Evolutionary conservation across 2,329 filamentous ascomycete genomes (phyloP).

Genomic region (Aspergillus eucalypticola): DNA sequence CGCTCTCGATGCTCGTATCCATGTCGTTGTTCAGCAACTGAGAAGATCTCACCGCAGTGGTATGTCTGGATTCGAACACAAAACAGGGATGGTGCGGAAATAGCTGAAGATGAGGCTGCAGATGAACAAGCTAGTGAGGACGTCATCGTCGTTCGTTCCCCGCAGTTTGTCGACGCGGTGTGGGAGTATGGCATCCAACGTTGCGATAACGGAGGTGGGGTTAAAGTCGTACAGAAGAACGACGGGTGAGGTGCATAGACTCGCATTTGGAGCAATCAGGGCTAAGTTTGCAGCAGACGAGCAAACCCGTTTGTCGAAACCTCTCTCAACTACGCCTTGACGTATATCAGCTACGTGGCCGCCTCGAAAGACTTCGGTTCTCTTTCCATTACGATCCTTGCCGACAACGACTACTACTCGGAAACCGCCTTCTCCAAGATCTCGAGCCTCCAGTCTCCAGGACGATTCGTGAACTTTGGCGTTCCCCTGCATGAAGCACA

Average conservation of each 20-base stretch:
- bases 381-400: slow-evolving; percentile 78
- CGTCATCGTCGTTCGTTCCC: slow-evolving; percentile 83
- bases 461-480: slow-evolving; percentile 73
- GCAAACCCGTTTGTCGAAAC: slow-evolving; percentile 90
- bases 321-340: slow-evolving; percentile 81
- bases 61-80: slow-evolving; percentile 15
- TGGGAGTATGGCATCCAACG: slow-evolving; percentile 85
- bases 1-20: slow-evolving; percentile 64
- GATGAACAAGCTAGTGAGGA: slow-evolving; percentile 62
- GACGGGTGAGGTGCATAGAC: slow-evolving; percentile 32
- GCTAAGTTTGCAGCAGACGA: slow-evolving; percentile 43
- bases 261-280: not conserved
- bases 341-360: slow-evolving; percentile 64
- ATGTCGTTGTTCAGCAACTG: slow-evolving; percentile 59
- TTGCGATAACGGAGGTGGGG: slow-evolving; percentile 71
- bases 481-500: slow-evolving; percentile 75
- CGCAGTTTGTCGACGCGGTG: slow-evolving; percentile 82
- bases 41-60: slow-evolving; percentile 37
- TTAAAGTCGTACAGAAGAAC: slow-evolving; percentile 69
- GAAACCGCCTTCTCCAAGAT: slow-evolving; percentile 53
- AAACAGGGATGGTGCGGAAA: not conserved
- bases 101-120: slow-evolving; percentile 28
- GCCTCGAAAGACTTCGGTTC: slow-evolving; percentile 62
- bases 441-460: slow-evolving; percentile 29
- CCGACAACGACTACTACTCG: slow-evolving; percentile 97